Percentiles rank a stretch among this genome's conserved stretches.
phyloP scores from a whole-genome alignment of 2,329 filamentous ascomycete genomes.

The Didymella sp. region DNA sequence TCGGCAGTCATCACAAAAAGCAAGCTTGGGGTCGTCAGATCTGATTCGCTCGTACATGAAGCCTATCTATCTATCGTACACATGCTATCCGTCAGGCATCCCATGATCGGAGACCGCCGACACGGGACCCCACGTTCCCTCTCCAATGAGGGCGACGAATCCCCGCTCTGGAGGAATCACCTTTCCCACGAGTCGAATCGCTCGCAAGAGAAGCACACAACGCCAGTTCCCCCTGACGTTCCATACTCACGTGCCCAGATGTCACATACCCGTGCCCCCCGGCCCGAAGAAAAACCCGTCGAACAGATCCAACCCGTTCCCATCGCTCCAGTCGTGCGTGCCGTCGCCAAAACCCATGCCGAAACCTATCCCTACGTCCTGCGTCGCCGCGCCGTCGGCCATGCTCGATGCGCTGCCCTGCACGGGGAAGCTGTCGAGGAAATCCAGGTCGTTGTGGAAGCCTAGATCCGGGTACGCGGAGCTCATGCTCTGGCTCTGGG shows the following conservation, averaged over 20 bases:
- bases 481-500: conserved; percentile 38
- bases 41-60: neutral
- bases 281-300: conserved; percentile 64
- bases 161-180: too few relatives aligned
- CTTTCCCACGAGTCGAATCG: neutral
- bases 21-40: neutral
- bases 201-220: too few relatives aligned
- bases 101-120: neutral
- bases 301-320: conserved; percentile 60
- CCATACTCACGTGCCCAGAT: neutral
- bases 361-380: conserved; percentile 69
- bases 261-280: conserved; percentile 30
- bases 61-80: conserved; percentile 4
- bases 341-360: conserved; percentile 52
- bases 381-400: conserved; percentile 59
- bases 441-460: conserved; percentile 59
- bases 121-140: neutral
- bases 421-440: conserved; percentile 59
- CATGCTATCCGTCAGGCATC: neutral
- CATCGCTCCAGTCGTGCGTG: conserved; percentile 64
- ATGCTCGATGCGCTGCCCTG: conserved; percentile 27
- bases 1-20: neutral
- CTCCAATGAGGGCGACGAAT: too few relatives aligned
- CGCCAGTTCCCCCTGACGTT: too few relatives aligned
- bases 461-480: conserved; percentile 43